phyloP scores from a whole-genome alignment of 1,284 basidiomycete species.

The Ceratorhiza oryzae-sativae region DNA sequence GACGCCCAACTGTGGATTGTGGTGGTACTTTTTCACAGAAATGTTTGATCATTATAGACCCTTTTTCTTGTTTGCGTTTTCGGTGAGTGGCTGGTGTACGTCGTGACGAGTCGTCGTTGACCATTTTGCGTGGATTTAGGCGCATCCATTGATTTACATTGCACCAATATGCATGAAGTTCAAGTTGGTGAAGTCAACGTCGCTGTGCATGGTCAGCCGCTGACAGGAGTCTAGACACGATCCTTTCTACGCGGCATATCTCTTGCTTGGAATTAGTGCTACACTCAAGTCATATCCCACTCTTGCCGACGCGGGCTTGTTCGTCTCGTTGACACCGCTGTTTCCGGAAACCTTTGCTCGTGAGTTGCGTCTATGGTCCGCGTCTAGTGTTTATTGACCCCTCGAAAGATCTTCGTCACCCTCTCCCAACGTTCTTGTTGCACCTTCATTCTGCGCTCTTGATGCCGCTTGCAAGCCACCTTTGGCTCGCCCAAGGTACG shows the following conservation, averaged over 20 bases:
- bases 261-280: slow-evolving; percentile 79
- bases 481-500: slow-evolving; percentile 92
- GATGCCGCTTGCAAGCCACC: slow-evolving; percentile 87
- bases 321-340: slow-evolving; percentile 78
- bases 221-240: slow-evolving; percentile 66
- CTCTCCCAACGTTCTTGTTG: slow-evolving; percentile 83
- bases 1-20: slow-evolving; percentile 91
- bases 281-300: slow-evolving; percentile 94
- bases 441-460: slow-evolving; percentile 87
- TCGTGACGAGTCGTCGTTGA: not conserved
- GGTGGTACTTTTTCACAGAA: slow-evolving; percentile 99
- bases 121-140: slow-evolving; percentile 57
- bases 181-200: slow-evolving; percentile 58
- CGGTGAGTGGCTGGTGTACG: slow-evolving; percentile 60
- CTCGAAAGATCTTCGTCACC: slow-evolving; percentile 79
- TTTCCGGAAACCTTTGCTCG: slow-evolving; percentile 87
- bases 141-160: slow-evolving; percentile 86
- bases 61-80: slow-evolving; percentile 97
- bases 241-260: slow-evolving; percentile 78
- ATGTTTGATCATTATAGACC: slow-evolving; percentile 98
- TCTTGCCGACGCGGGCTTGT: slow-evolving; percentile 86
- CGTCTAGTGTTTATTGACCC: slow-evolving; percentile 3
- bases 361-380: slow-evolving; percentile 54
- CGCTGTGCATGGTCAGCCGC: not conserved
- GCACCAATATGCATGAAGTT: slow-evolving; percentile 88